Conservation (phyloP, 2,329 filamentous ascomycete genomes). For the Hypoxylon rubiginosum region DNA sequence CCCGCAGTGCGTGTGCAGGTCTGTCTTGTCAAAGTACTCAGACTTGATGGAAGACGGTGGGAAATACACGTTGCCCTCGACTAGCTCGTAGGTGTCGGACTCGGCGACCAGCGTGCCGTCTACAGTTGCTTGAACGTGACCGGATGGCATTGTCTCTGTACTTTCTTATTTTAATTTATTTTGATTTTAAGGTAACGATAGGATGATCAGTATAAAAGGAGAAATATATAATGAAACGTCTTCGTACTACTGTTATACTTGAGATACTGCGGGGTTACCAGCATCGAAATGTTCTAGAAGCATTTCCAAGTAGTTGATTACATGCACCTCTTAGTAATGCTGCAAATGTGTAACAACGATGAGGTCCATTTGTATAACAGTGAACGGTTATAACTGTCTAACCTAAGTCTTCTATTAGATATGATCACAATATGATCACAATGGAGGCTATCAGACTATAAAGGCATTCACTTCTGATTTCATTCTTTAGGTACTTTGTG, state of each 20-base stretch:
- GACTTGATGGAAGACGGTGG: constrained; percentile 61
- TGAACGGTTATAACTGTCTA: too few species aligned
- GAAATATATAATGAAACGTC: neutral
- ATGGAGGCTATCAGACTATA: too few species aligned
- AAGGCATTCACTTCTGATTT: too few species aligned
- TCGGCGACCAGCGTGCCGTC: constrained; percentile 65
- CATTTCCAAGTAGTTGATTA: constrained; percentile 3
- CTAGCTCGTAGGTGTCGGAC: constrained; percentile 65
- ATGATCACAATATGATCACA: too few species aligned
- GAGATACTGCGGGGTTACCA: constrained; percentile 3
- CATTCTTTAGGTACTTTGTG: neutral
- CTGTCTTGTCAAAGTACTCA: constrained; percentile 60
- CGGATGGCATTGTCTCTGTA: constrained; percentile 46
- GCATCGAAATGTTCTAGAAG: constrained; percentile 14
- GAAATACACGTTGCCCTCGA: constrained; percentile 72
- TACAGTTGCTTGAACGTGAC: constrained; percentile 60
- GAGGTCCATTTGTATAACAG: too few species aligned
- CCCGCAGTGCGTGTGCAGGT: constrained; percentile 63
- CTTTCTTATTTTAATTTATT: constrained; percentile 28
- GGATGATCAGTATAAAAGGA: neutral
- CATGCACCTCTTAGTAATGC: neutral
- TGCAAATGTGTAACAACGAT: neutral
- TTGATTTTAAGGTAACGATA: neutral
- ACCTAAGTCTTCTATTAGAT: too few species aligned
- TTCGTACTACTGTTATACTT: neutral